Evolutionary conservation across 768 basidiomycete genomes (phyloP).

Genomic region (Pleurotus cornucopiae): DNA sequence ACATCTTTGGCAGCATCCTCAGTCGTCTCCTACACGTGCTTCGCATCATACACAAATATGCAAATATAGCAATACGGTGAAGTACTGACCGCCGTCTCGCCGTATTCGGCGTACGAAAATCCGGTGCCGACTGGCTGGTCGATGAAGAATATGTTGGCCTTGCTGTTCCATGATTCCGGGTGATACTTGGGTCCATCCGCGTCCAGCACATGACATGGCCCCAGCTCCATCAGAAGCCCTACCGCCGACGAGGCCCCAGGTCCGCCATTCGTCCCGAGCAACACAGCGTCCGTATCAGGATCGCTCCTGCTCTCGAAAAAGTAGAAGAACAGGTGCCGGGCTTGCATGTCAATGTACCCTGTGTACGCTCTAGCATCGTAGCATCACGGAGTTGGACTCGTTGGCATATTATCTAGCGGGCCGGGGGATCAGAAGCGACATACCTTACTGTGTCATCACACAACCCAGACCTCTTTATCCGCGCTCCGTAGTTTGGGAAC

Average conservation of each 20-base stretch:
- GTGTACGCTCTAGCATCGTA: constrained; percentile 44
- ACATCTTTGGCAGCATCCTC: constrained; percentile 69
- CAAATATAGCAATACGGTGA: background rate
- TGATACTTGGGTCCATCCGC: constrained; percentile 48
- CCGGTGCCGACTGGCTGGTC: constrained; percentile 61
- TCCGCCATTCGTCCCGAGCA: constrained; percentile 54
- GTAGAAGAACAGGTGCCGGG: constrained; percentile 69
- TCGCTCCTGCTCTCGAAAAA: constrained; percentile 71
- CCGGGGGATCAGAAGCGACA: constrained; percentile 6
- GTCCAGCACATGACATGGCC: constrained; percentile 64
- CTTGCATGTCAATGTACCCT: constrained; percentile 63
- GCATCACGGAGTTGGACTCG: background rate
- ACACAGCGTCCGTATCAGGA: constrained; percentile 57
- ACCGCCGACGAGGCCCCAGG: constrained; percentile 40
- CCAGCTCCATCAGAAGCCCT: constrained; percentile 73
- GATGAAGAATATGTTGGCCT: constrained; percentile 60
- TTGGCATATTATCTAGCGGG: background rate
- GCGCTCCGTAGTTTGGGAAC: constrained; percentile 38
- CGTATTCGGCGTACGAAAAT: constrained; percentile 61
- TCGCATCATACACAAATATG: no score
- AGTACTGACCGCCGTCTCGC: constrained; percentile 47
- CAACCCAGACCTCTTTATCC: constrained; percentile 35
- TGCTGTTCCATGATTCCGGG: constrained; percentile 64
- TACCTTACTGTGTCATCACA: constrained; percentile 37
- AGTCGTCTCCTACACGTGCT: constrained; percentile 42